Conservation (phyloP, 495 filamentous ascomycete genomes). For the Penicillium longicatenatum region DNA sequence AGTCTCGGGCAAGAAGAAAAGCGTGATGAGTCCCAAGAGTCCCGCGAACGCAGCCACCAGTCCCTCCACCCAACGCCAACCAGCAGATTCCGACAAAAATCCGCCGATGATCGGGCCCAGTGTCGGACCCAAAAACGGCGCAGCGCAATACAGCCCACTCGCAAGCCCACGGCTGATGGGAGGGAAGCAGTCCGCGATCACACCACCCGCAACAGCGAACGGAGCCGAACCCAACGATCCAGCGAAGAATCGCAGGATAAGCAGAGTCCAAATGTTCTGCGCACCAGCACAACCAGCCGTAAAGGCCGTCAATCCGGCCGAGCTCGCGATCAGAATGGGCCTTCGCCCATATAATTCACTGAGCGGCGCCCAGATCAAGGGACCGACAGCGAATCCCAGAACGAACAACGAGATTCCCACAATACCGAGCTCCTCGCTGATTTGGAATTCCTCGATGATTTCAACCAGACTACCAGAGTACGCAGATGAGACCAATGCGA, state of each 20-base stretch:
- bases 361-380: slow-evolving; percentile 49
- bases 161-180: slow-evolving; percentile 56
- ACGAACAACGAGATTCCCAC: slow-evolving; percentile 21
- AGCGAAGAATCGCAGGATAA: slow-evolving; percentile 66
- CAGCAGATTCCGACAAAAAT: slow-evolving; percentile 49
- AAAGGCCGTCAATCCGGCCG: slow-evolving; percentile 55
- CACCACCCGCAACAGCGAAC: slow-evolving; percentile 59
- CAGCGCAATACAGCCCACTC: slow-evolving; percentile 53
- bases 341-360: slow-evolving; percentile 56
- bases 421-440: slow-evolving; percentile 14
- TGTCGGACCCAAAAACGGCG: slow-evolving; percentile 60
- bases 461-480: slow-evolving; percentile 34
- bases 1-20: slow-evolving; percentile 57
- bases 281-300: slow-evolving; percentile 56
- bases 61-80: slow-evolving; percentile 50
- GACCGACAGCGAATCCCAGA: slow-evolving; percentile 32
- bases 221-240: slow-evolving; percentile 62
- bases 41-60: slow-evolving; percentile 15
- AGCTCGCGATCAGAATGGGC: slow-evolving; percentile 43
- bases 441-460: slow-evolving; percentile 5
- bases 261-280: slow-evolving; percentile 56
- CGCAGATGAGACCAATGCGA: slow-evolving; percentile 68
- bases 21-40: slow-evolving; percentile 23
- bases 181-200: slow-evolving; percentile 62
- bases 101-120: slow-evolving; percentile 55